These are phyloP conservation scores for Brassica cretica DNA, from an alignment of 345 rosid species.

Conservation along the genomic window DNA sequence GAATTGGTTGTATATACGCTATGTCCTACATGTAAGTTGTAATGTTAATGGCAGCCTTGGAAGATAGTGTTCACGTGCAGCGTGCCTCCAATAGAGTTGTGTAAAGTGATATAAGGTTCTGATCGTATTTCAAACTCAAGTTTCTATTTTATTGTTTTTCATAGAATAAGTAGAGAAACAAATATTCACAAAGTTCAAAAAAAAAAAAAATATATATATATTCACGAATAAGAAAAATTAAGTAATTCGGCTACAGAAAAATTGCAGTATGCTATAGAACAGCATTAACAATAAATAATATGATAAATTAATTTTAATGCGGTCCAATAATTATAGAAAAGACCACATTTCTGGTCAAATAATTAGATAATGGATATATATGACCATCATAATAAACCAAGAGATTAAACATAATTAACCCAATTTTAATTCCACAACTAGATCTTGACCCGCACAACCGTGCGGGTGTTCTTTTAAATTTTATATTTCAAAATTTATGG, in stretches of 20 bases:
- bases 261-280: background rate
- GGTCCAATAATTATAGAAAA: background rate
- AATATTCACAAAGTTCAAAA: background rate
- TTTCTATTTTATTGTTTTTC: background rate
- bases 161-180: background rate
- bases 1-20: background rate
- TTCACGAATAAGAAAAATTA: background rate
- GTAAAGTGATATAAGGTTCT: background rate
- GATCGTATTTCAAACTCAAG: background rate
- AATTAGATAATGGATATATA: background rate
- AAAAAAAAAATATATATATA: too few species aligned
- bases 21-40: background rate
- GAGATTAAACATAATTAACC: background rate
- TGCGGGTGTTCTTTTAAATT: too few species aligned
- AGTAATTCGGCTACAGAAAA: background rate
- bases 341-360: background rate
- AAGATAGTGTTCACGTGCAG: conserved; percentile 16
- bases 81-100: conserved; percentile 9
- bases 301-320: background rate
- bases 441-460: too few species aligned
- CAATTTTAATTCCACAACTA: background rate
- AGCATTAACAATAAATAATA: background rate
- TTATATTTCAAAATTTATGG: too few species aligned
- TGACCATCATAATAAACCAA: background rate
- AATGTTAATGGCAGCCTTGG: background rate